These are phyloP conservation scores for Fusarium nurragi DNA, from an alignment of 2,329 filamentous ascomycete genomes.

Conservation along the genomic window DNA sequence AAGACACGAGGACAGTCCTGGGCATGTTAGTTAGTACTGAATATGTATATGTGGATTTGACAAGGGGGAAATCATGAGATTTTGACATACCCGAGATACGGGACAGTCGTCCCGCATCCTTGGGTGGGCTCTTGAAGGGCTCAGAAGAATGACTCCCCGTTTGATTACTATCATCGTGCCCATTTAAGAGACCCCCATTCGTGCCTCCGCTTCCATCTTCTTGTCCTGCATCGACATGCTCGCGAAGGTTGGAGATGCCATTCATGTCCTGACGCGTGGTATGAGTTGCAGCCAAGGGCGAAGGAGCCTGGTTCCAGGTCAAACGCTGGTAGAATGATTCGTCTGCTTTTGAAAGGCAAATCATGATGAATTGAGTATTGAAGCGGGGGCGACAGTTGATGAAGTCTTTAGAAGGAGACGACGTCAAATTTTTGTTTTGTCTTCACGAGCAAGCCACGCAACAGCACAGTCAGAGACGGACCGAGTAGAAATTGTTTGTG, in stretches of 20 bases:
- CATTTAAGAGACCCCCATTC: slow-evolving; percentile 32
- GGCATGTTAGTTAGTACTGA: neutral
- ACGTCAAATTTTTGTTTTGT: slow-evolving; percentile 12
- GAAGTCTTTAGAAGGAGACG: neutral
- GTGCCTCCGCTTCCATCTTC: slow-evolving; percentile 46
- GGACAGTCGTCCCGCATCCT: slow-evolving; percentile 47
- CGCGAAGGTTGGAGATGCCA: slow-evolving; percentile 62
- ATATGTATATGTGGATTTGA: slow-evolving; percentile 1
- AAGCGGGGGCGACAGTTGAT: neutral
- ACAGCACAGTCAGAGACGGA: slow-evolving; percentile 6
- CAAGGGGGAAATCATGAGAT: slow-evolving; percentile 2
- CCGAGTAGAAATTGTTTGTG: slow-evolving; percentile 7
- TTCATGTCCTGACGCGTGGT: slow-evolving; percentile 66
- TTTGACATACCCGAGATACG: slow-evolving; percentile 40
- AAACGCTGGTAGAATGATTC: slow-evolving; percentile 58
- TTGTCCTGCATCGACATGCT: slow-evolving; percentile 51
- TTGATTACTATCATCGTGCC: slow-evolving; percentile 43
- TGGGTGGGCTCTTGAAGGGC: slow-evolving; percentile 21
- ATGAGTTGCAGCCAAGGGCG: slow-evolving; percentile 57
- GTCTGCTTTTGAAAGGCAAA: slow-evolving; percentile 65
- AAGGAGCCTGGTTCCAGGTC: slow-evolving; percentile 64
- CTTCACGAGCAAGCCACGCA: slow-evolving; percentile 19
- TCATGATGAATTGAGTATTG: slow-evolving; percentile 49
- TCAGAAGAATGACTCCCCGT: slow-evolving; percentile 31
- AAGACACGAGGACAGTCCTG: slow-evolving; percentile 48